Evolutionary conservation across 2,329 filamentous ascomycete genomes (phyloP), one percentile per base, ranked within the genome.

Genomic region (Karstenula rhodostoma): DNA sequence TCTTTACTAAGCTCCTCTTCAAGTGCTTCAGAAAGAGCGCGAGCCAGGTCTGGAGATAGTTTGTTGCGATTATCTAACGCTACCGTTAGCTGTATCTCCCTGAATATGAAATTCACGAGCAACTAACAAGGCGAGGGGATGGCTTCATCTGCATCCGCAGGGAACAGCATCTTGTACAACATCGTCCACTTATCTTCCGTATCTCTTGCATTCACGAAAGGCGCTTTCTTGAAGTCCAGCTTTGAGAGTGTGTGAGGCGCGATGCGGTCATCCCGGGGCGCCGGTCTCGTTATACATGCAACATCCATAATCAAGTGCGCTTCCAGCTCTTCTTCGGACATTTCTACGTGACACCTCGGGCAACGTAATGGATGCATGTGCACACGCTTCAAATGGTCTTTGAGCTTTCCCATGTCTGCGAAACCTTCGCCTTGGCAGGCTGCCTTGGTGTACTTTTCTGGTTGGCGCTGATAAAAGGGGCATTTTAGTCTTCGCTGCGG

Each of bases 391-490:
- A 66, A 43, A 32, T 66, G 63, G 43, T 66, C 63, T 33, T 52
- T 65, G 10, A 63, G 43, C 50, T 66, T 66, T 19, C 58, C 63
- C 61, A 66, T 63, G 29, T 64, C 63, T 6, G 57, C 51, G 29
- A 66, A 66, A 7, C 63, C 63, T 54, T 63, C 58, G 1, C 63
- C 63, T 57, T 59, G 57, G 37, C 63, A 66, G 6, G 63, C 52
- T 13, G 58, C 61, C 37, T 44, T 47, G 22, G 49, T 25, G 37
- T 60, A 57, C 32, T 60, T 60, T 19, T 63, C 58, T 17, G 63
- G 63, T 25, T 60, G 32, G 35, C 63, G 29, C 33, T 64, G 58
- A 32, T 63, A 62, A 37, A 60, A 66, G 2, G 63, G 63, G 29
- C 61, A 66, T 27, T 62, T 62, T 8, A 66, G 25, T 25, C 63